phyloP scores from a whole-genome alignment of 2,329 filamentous ascomycete species.

The Talaromyces sp. region DNA sequence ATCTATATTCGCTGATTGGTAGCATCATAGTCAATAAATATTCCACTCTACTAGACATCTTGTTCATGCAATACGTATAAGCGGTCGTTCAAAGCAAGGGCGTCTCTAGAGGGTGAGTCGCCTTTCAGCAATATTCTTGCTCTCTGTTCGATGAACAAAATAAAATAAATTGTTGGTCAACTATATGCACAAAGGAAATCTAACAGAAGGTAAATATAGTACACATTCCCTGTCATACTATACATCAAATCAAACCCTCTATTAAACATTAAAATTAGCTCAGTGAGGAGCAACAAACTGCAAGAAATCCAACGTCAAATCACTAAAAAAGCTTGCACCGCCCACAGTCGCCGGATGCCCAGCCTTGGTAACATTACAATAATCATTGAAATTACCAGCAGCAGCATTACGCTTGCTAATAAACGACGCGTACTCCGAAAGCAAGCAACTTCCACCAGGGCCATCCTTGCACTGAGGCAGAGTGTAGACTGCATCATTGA shows the following conservation, averaged over 20 bases:
- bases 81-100: not conserved
- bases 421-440: constrained; percentile 49
- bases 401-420: constrained; percentile 48
- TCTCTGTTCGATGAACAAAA: not conserved
- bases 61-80: not conserved
- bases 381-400: constrained; percentile 50
- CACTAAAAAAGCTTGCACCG: constrained; percentile 30
- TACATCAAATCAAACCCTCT: not conserved
- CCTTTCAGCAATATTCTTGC: not conserved
- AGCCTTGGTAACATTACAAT: constrained; percentile 29
- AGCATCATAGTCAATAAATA: not conserved
- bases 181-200: not conserved
- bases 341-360: constrained; percentile 23
- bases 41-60: not conserved
- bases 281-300: constrained; percentile 30
- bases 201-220: not conserved
- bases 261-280: not conserved
- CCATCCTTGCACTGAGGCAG: constrained; percentile 56
- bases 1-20: not conserved
- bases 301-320: constrained; percentile 31
- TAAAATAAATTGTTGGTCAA: not conserved
- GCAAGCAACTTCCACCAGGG: constrained; percentile 55
- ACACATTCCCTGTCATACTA: not conserved
- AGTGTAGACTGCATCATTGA: constrained; percentile 65
- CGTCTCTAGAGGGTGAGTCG: too few relatives aligned